These are phyloP conservation scores for Aureobasidium sp. DNA, from an alignment of 2,329 filamentous ascomycete genomes.

Conservation along the genomic window DNA sequence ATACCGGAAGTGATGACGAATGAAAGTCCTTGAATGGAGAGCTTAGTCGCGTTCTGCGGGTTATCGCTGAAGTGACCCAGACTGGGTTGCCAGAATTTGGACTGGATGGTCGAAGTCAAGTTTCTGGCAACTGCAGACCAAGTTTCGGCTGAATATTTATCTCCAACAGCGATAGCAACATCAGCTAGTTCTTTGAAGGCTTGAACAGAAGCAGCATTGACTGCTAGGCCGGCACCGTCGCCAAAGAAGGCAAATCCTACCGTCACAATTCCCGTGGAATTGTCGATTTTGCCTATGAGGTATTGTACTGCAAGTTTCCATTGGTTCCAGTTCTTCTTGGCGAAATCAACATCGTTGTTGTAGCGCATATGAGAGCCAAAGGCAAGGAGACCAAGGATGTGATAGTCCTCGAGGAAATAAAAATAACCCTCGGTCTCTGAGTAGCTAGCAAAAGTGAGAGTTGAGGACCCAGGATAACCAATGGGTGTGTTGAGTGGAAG, in stretches of 20 bases:
- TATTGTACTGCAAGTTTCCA: constrained; percentile 23
- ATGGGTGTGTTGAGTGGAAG: not conserved
- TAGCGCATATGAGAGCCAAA: constrained; percentile 26
- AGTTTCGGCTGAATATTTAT: constrained; percentile 21
- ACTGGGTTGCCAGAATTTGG: constrained; percentile 28
- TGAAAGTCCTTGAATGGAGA: constrained; percentile 28
- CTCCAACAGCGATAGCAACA: constrained; percentile 28
- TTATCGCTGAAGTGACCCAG: constrained; percentile 29
- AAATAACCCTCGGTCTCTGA: constrained; percentile 17
- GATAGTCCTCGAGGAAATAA: constrained; percentile 26
- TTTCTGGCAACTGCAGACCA: constrained; percentile 22
- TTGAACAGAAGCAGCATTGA: constrained; percentile 23
- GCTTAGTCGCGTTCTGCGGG: constrained; percentile 23
- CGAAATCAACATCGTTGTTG: constrained; percentile 20
- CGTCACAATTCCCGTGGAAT: constrained; percentile 22
- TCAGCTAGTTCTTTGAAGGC: constrained; percentile 24
- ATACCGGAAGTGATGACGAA: constrained; percentile 31
- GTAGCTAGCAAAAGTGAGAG: constrained; percentile 15
- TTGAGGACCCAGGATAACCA: not conserved
- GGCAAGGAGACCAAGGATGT: constrained; percentile 26
- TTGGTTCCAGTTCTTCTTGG: constrained; percentile 22
- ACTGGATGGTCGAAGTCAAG: constrained; percentile 26
- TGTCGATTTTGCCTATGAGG: constrained; percentile 24
- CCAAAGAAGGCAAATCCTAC: constrained; percentile 23
- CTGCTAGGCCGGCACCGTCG: constrained; percentile 26